phyloP scores from a whole-genome alignment of 176 grass and related monocot species.

The Musa acuminata region DNA sequence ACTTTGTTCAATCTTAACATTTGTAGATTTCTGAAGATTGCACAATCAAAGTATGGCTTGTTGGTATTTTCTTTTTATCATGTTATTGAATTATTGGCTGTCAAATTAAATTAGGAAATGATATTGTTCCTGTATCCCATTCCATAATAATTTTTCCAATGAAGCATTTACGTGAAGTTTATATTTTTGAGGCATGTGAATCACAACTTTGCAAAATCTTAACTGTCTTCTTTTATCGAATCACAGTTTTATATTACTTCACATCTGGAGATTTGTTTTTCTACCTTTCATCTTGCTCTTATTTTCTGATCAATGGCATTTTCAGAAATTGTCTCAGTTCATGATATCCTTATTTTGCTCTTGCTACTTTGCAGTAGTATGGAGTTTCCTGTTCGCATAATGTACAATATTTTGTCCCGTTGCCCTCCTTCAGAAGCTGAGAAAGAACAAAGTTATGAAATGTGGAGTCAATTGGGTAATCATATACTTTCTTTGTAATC shows the following conservation, averaged over 20 bases:
- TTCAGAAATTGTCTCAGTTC: constrained; percentile 21
- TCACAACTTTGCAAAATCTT: background rate
- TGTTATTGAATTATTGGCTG: too few species aligned
- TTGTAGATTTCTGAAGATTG: too few species aligned
- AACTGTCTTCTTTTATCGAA: background rate
- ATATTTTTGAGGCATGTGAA: too few species aligned
- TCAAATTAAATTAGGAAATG: too few species aligned
- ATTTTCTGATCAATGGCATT: constrained; percentile 9
- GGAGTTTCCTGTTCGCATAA: constrained; percentile 39
- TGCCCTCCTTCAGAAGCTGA: constrained; percentile 46
- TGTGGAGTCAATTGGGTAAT: constrained; percentile 68
- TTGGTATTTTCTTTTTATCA: too few species aligned
- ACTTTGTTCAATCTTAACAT: too few species aligned
- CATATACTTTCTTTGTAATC: background rate
- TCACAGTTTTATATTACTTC: background rate
- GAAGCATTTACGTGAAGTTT: too few species aligned
- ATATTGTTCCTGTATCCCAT: too few species aligned
- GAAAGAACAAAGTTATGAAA: constrained; percentile 50
- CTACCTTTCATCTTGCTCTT: background rate
- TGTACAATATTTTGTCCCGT: constrained; percentile 50
- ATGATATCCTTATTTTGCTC: constrained; percentile 1
- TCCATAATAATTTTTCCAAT: too few species aligned
- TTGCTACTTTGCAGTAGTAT: constrained; percentile 33
- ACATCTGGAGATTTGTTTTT: background rate
- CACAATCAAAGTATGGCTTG: too few species aligned